Evolutionary conservation across 1,139 yeast species (phyloP), one percentile per base, ranked within the genome.

Genomic region (Suhomyces choctaworum): DNA sequence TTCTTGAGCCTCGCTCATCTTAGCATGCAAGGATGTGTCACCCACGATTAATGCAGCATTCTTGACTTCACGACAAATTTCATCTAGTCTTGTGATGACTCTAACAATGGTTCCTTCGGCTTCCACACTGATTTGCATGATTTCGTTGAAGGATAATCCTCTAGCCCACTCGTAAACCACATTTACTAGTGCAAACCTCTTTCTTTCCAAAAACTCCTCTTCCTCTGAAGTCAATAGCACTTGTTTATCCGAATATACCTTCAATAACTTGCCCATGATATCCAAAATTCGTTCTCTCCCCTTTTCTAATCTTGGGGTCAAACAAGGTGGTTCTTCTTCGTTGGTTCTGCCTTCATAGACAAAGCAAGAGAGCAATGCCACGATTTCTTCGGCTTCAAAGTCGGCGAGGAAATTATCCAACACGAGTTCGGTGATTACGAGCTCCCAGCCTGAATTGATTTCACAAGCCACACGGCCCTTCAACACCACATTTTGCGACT

Each of bases 101-200:
- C 98, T 74, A n/a, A 92, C 98, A 58, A 92, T 94, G 0, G 97
- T 87, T 24, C 99, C 99, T 62, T 92, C 99, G 22, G 94, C 92
- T 52, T 90, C 97, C 14, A 79, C 80, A 45, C 95, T 85, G 46
- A 88, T 73, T 42, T 79, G 82, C 83, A 90, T 92, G 48, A 92
- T 92, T 40, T 87, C 94, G 46, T 84, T 84, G 64, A 92, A 92
- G 1, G 94, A 75, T 72, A 89, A 73, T 2, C 98, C 99, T 47
- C 95, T 74, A 1, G 97, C 97, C 99, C 99, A 92, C 61, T 92
- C 97, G 57, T 92, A 92, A 4, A 92, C 96, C 9, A 89, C 96
- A 57, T 89, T 92, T 60, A 87, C 85, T 52, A 92, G 70, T 0
- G 94, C 96, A 62, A 92, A 92, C 47, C 98, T 68, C 50, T 88